Evolutionary conservation across 495 filamentous ascomycete genomes (phyloP), one percentile per base, ranked within the genome.

Genomic region (Penicillium paxilli): DNA sequence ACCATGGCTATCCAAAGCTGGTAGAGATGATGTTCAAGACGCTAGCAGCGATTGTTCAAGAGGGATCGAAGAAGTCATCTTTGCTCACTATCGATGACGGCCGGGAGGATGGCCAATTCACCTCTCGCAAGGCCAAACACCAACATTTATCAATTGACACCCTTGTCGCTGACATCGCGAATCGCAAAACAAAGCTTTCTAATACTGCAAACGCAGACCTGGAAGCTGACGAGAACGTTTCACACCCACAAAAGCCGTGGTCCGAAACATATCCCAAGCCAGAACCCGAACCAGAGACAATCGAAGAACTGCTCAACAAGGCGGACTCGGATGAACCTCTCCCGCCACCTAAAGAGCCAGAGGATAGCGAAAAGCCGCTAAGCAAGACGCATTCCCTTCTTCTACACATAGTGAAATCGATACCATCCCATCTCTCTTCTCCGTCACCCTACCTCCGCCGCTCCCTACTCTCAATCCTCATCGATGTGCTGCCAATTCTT

Each of bases 1-100:
- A 91, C 60, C 95, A 99, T 68, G 94, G 94, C 4, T 98, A 98
- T 66, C 87, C 91, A 1, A 77, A 81, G 28, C 84, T 98, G 32
- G 91, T 96, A 0, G 89, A 95, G 63, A 79, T 85, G 54, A 78
- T 99, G 30, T 98, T 97, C 69, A 77, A 84, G 17, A 91, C 93
- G 0, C 71, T 99, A 8, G 81, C 80, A 25, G 86, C 87, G 30
- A 84, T 97, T 38, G 91, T 93, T 14, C 85, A 91, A 46, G 90
- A 96, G 67, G 87, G 88, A 4, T 81, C 84, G 2, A 88, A 84
- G 56, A 82, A 81, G 9, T 79, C 82, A 26, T 78, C 80, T 33
- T 69, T 92, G 9, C 60, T 72, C 12, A 70, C 73, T 3, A 85
- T 88, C 32, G 74, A 69, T 16, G 50, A 57, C 24, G 64, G 57